Base-by-base conservation (phyloP, 257 asterid species). In the Plectranthus barbatus region DNA sequence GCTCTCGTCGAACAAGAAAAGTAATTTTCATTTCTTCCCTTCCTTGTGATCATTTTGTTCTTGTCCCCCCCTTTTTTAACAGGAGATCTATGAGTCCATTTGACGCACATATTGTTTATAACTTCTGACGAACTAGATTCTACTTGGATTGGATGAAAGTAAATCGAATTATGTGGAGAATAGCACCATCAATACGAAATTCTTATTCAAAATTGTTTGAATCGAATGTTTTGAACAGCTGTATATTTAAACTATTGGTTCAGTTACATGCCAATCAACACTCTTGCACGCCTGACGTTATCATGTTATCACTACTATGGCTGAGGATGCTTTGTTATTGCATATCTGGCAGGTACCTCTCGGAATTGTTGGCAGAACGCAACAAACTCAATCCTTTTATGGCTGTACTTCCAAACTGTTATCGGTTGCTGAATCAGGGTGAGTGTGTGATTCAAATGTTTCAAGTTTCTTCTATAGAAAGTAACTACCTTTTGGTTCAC, bases 361-460 rank as follows among this genome's bases (percentile, higher is more conserved):
- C 81, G 1, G 96, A 86, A 60, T 74, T 91, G 74, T 80, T 88
- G 66, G 87, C 73, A 17, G 98, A 91, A 72, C 85, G 89, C 23
- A 83, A 78, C 67, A 88, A 84, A 56, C 77, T 91, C 4, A 64
- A 64, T 73, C 98, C 98, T 9, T 88, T 88, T 75, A 68, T 79
- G 81, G 82, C 91, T 6, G 96, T 87, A 76, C 87, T 91, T 52
- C 95, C 95, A 54, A 65, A 80, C 74, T 41, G 87, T 72, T 81
- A 75, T 56, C 78, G 91, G 74, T 75, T 91, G 80, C 77, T 91
- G 77, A 84, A 76, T 75, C 95, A 91, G 80, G 98, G 98, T 91
- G 85, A 80, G 95, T 72, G 50, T 15, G 46, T 63, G n/a, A 31
- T 44, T 55, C 70, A 45, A 56, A 1, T 31, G 11, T 64, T 9